Base-by-base conservation (phyloP, 768 basidiomycete genomes). In the Calvatia gigantea region DNA sequence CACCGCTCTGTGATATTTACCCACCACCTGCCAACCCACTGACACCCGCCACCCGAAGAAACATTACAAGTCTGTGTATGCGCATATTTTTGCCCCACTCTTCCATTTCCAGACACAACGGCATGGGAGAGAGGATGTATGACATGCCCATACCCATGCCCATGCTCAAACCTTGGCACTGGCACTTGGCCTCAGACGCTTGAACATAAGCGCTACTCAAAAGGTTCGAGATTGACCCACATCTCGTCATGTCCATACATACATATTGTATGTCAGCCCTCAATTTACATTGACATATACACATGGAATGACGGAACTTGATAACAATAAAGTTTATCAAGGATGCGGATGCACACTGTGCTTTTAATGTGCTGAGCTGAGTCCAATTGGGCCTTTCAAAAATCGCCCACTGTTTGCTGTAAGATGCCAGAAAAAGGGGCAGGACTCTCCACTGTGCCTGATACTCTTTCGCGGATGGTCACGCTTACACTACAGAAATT, bases 61-160 rank as follows among this genome's bases (percentile, higher is more conserved):
- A 27, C 17, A 27, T 21, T 23, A 35, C 29, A 37, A 47, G 25
- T 17, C 37, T 46, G 19, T 42, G 6, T 35, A 46, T 17, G 28
- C 19, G 15, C 15, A 28, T 46, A 47, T 54, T 54, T 48, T 11
- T 43, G 42, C 21, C 6, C 31, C 35, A 5, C 33, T 46, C 54
- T 54, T 54, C 54, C 45, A 54, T 47, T 54, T 47, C 45, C 54
- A 48, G 35, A n/a, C 41, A 47, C 27, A 19, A 46, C 25, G 32
- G 31, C 45, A 38, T 54, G 44, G 37, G 54, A n/a, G n/a, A n/a
- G n/a, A 54, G 35, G n/a, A 1, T 27, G 19, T 21, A 37, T 39
- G 35, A 11, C 43, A 37, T 39, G 32, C 28, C 15, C 44, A 47
- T 38, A 45, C 25, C 37, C 44, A 47, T 54, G 21, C 15, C 31